These are phyloP conservation scores for Dendrobium huoshanense DNA, from an alignment of 106 monocot genomes.

Conservation along the genomic window DNA sequence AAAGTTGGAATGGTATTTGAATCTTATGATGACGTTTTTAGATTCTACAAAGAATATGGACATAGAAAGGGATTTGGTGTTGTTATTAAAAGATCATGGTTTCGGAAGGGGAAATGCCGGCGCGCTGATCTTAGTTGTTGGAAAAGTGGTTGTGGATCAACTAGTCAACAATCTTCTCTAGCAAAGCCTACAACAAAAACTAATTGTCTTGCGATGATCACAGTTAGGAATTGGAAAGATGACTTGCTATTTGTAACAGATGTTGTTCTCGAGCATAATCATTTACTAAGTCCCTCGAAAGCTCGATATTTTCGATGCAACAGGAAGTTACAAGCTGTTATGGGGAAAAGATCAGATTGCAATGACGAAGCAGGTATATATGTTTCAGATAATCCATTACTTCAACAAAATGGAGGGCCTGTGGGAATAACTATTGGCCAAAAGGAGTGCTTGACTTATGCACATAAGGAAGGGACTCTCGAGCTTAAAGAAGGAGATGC, in stretches of 20 bases:
- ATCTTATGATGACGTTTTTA: constrained; percentile 4
- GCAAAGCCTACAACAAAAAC: constrained; percentile 7
- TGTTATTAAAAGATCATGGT: constrained; percentile 2
- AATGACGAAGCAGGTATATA: not conserved
- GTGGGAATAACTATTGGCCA: not conserved
- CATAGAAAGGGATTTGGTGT: constrained; percentile 3
- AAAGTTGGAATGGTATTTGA: constrained; percentile 9
- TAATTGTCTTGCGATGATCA: not conserved
- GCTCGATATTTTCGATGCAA: constrained; percentile 9
- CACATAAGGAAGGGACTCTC: not conserved
- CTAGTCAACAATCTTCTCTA: not conserved
- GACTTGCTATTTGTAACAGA: not conserved
- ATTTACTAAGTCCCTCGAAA: constrained; percentile 1
- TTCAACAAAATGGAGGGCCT: not conserved
- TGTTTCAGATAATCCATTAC: not conserved
- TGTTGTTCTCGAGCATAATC: constrained; percentile 6
- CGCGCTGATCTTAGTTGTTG: constrained; percentile 1
- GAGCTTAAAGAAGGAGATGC: constrained; percentile 2
- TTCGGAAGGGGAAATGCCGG: constrained; percentile 6
- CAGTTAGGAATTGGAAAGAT: not conserved
- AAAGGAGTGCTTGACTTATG: not conserved
- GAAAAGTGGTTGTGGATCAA: not conserved
- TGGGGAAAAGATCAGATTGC: not conserved
- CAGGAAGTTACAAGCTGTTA: not conserved
- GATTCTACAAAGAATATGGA: constrained; percentile 6